Percentiles rank a stretch among this genome's conserved stretches.
These are phyloP conservation scores for Pluteus cervinus DNA, from an alignment of 768 basidiomycete species.

Conservation along the genomic window DNA sequence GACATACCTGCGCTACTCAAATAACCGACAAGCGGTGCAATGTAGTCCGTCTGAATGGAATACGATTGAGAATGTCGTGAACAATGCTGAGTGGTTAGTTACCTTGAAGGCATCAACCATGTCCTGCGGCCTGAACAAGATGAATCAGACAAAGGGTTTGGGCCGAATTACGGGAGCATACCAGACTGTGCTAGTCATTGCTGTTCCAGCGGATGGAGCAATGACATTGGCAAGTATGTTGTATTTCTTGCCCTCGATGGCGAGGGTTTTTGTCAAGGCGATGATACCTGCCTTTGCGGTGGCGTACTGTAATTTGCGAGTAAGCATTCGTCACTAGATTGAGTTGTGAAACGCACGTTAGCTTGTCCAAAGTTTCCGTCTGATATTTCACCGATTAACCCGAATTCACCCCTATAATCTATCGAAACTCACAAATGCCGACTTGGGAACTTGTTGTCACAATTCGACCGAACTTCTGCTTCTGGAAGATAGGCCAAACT, in stretches of 20 bases:
- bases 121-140: slow-evolving; percentile 56
- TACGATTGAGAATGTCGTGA: neutral
- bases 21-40: slow-evolving; percentile 91
- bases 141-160: neutral
- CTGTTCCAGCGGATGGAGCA: slow-evolving; percentile 84
- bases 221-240: slow-evolving; percentile 86
- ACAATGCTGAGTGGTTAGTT: slow-evolving; percentile 2
- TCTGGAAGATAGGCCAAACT: slow-evolving; percentile 94
- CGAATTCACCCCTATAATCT: too few species aligned
- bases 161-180: slow-evolving; percentile 18
- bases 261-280: slow-evolving; percentile 84
- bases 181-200: slow-evolving; percentile 87
- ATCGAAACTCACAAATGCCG: slow-evolving; percentile 69
- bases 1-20: slow-evolving; percentile 64
- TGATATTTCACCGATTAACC: slow-evolving; percentile 22
- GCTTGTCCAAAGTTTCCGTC: slow-evolving; percentile 96
- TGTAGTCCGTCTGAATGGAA: slow-evolving; percentile 66
- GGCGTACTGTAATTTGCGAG: slow-evolving; percentile 51
- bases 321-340: slow-evolving; percentile 5
- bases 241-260: slow-evolving; percentile 88
- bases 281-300: slow-evolving; percentile 92
- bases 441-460: slow-evolving; percentile 91
- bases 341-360: slow-evolving; percentile 44
- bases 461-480: slow-evolving; percentile 94
- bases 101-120: slow-evolving; percentile 90